phyloP scores from a whole-genome alignment of 2,329 filamentous ascomycete genomes.

The Aspergillus chevalieri region DNA sequence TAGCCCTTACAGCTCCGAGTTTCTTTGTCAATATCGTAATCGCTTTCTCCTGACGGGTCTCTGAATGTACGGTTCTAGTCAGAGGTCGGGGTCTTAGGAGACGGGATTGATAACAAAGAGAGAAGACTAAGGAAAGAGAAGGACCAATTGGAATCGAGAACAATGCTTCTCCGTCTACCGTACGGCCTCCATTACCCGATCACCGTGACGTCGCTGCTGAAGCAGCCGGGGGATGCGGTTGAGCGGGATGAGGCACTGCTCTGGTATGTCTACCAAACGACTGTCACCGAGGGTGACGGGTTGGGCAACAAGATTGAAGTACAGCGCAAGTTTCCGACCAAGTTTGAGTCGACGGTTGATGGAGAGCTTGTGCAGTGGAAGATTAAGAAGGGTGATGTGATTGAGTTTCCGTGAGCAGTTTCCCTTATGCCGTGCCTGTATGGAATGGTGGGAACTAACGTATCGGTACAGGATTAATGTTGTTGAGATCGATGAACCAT shows the following conservation, averaged over 20 bases:
- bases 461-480: slow-evolving; percentile 46
- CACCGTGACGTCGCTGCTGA: slow-evolving; percentile 79
- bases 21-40: not conserved
- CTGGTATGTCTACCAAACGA: slow-evolving; percentile 79
- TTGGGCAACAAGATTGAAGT: slow-evolving; percentile 68
- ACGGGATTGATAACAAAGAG: not conserved
- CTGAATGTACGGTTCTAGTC: not conserved
- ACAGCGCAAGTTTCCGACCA: slow-evolving; percentile 64
- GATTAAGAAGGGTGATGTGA: slow-evolving; percentile 47
- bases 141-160: slow-evolving; percentile 9
- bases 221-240: slow-evolving; percentile 67
- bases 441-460: not conserved
- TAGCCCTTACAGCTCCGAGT: not conserved
- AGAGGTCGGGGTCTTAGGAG: not conserved
- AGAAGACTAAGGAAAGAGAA: not conserved
- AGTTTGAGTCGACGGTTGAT: slow-evolving; percentile 78
- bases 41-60: not conserved
- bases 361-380: slow-evolving; percentile 73
- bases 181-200: slow-evolving; percentile 79
- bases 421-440: too few relatives aligned
- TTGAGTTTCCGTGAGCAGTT: slow-evolving; percentile 31
- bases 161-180: slow-evolving; percentile 45
- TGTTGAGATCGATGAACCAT: slow-evolving; percentile 82
- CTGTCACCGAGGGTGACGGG: slow-evolving; percentile 59
- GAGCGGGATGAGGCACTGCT: slow-evolving; percentile 72